A percentile compares a stretch with the other conserved stretches of the same genome.
Conservation (phyloP, 1,284 basidiomycete species). For the Phaffia rhodozyma region DNA sequence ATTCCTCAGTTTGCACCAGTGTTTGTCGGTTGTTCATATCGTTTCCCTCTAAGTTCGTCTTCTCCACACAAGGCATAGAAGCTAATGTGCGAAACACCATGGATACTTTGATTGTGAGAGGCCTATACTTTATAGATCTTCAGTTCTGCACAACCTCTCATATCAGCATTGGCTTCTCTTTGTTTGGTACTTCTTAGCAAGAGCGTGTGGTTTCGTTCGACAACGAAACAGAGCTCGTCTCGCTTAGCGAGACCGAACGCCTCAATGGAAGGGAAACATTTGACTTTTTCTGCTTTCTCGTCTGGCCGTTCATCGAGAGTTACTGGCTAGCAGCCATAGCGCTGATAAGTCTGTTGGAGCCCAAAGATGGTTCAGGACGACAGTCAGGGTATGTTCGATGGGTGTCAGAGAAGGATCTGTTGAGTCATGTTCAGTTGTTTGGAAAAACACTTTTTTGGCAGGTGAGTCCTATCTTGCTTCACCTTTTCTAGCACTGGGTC, state of each 20-base stretch:
- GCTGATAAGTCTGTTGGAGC: neutral
- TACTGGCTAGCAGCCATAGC: conserved; percentile 8
- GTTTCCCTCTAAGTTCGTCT: neutral
- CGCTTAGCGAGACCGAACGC: neutral
- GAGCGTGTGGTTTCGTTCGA: conserved; percentile 6
- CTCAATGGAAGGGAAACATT: conserved; percentile 1
- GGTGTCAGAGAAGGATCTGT: conserved; percentile 1
- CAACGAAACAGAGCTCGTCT: neutral
- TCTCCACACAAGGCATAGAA: conserved; percentile 2
- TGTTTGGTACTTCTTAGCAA: neutral
- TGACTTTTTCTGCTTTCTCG: conserved; percentile 9
- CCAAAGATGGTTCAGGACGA: neutral
- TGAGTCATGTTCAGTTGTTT: neutral
- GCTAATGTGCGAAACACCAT: conserved; percentile 11
- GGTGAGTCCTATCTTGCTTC: neutral
- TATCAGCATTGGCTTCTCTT: no score
- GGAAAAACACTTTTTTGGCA: conserved; percentile 13
- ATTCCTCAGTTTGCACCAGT: neutral
- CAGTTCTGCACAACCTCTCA: no score
- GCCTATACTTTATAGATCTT: no score
- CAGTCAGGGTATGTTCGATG: neutral
- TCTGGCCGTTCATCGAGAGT: conserved; percentile 10
- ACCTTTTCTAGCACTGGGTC: no score
- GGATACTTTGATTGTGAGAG: no score
- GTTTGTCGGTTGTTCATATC: neutral